A percentile compares a stretch with the other conserved stretches of the same genome.
phyloP scores from a whole-genome alignment of 2,329 filamentous ascomycete genomes.

The Aspergillus sp. region DNA sequence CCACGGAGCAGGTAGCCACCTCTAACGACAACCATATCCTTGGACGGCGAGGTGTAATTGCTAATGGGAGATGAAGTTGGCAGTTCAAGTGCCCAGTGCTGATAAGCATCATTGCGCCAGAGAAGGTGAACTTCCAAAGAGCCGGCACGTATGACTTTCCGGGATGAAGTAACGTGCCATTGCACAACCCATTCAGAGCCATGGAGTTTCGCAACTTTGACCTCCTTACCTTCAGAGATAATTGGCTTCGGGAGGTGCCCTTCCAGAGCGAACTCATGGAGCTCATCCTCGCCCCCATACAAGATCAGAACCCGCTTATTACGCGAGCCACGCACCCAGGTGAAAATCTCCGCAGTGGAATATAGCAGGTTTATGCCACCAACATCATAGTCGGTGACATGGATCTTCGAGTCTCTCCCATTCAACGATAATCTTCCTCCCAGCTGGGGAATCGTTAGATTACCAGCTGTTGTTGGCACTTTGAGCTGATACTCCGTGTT shows the following conservation, averaged over 20 bases:
- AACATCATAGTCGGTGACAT: slow-evolving; percentile 31
- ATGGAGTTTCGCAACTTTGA: slow-evolving; percentile 1
- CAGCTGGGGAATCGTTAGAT: not conserved
- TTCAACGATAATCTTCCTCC: slow-evolving; percentile 1
- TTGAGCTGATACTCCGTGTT: not conserved
- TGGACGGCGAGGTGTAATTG: slow-evolving; percentile 22
- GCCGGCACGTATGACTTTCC: slow-evolving; percentile 20
- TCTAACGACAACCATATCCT: slow-evolving; percentile 23
- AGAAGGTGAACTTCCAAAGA: slow-evolving; percentile 26
- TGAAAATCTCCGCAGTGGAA: slow-evolving; percentile 30
- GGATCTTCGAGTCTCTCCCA: slow-evolving; percentile 22
- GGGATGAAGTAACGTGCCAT: slow-evolving; percentile 10
- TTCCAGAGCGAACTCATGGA: slow-evolving; percentile 26
- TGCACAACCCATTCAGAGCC: slow-evolving; percentile 11
- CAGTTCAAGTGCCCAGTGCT: slow-evolving; percentile 30
- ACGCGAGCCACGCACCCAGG: slow-evolving; percentile 6
- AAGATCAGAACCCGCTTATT: slow-evolving; percentile 21
- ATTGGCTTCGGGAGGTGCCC: slow-evolving; percentile 13
- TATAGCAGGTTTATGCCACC: slow-evolving; percentile 27
- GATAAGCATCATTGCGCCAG: slow-evolving; percentile 30
- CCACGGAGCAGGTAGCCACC: slow-evolving; percentile 29
- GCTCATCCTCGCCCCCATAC: slow-evolving; percentile 27
- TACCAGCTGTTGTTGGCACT: not conserved
- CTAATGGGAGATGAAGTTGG: slow-evolving; percentile 15
- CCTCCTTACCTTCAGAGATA: slow-evolving; percentile 6